These are phyloP conservation scores for Perkinsus chesapeaki DNA, from an alignment of 169 alveolate genomes.

Conservation along the genomic window DNA sequence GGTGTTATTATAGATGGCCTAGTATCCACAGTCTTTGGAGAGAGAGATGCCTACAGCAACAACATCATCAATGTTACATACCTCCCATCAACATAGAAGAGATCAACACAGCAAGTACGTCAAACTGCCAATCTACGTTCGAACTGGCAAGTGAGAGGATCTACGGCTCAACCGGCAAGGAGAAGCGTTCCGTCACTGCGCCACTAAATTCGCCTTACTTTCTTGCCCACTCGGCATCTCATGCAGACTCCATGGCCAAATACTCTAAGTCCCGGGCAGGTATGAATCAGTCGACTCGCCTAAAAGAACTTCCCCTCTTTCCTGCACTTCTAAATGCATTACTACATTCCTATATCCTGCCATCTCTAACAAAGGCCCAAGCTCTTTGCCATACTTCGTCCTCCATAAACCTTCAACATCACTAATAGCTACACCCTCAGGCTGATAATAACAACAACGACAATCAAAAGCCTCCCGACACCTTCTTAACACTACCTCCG, in stretches of 20 bases:
- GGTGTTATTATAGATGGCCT: background rate
- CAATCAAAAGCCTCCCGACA: background rate
- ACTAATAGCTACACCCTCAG: background rate
- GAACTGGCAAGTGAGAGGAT: too few species aligned
- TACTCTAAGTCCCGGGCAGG: background rate
- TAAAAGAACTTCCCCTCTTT: background rate
- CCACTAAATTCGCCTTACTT: background rate
- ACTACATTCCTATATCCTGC: background rate
- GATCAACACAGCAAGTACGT: too few species aligned
- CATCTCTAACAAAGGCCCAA: background rate
- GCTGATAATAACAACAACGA: background rate
- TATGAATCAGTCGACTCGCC: background rate
- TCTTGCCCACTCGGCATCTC: background rate
- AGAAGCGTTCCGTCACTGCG: background rate
- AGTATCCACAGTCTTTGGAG: background rate
- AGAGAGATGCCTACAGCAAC: background rate
- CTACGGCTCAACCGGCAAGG: too few species aligned
- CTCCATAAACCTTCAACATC: background rate
- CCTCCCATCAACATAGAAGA: background rate
- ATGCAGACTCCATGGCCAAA: background rate
- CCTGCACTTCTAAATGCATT: background rate
- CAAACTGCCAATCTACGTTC: too few species aligned
- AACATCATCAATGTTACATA: background rate
- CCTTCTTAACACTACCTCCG: background rate
- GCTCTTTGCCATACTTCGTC: background rate